These are phyloP conservation scores for Phytophthora cactorum DNA, from an alignment of 352 stramenopile species.

Conservation along the genomic window DNA sequence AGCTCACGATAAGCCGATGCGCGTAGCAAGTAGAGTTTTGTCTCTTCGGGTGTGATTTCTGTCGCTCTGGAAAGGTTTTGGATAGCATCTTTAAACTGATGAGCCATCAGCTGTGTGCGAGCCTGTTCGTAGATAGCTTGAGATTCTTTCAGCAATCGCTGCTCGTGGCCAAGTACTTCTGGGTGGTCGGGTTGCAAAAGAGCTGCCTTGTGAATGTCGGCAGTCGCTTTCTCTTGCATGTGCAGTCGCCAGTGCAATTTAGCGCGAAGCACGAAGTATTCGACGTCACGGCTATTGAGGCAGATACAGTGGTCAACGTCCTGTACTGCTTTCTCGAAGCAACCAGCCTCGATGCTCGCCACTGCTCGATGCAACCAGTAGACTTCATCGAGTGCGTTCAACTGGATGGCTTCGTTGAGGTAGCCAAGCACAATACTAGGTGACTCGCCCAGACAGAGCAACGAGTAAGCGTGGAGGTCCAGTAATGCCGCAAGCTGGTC, in stretches of 20 bases:
- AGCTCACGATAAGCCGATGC: constrained; percentile 72
- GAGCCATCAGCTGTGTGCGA: constrained; percentile 56
- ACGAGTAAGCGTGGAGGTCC: constrained; percentile 72
- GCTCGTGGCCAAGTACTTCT: constrained; percentile 76
- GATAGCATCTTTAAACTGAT: constrained; percentile 62
- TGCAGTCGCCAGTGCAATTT: constrained; percentile 85
- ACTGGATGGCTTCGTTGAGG: constrained; percentile 74
- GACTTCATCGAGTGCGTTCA: constrained; percentile 72
- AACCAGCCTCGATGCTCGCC: constrained; percentile 62
- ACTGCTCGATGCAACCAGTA: constrained; percentile 83
- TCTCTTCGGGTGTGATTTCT: constrained; percentile 73
- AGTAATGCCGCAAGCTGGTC: constrained; percentile 79
- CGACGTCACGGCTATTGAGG: constrained; percentile 74
- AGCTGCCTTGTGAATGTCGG: constrained; percentile 69
- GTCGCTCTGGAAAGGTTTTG: constrained; percentile 68
- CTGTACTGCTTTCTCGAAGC: constrained; percentile 77
- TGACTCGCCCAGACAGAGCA: constrained; percentile 63
- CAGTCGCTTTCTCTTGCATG: constrained; percentile 75
- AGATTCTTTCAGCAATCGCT: constrained; percentile 68
- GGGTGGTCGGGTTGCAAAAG: constrained; percentile 64
- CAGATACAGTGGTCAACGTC: constrained; percentile 86
- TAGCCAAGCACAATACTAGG: constrained; percentile 69
- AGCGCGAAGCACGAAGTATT: constrained; percentile 84
- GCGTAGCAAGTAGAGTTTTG: constrained; percentile 72
- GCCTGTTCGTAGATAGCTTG: constrained; percentile 77